Base-by-base conservation (phyloP, 2,329 filamentous ascomycete species). In the Fusarium pseudonygamai region DNA sequence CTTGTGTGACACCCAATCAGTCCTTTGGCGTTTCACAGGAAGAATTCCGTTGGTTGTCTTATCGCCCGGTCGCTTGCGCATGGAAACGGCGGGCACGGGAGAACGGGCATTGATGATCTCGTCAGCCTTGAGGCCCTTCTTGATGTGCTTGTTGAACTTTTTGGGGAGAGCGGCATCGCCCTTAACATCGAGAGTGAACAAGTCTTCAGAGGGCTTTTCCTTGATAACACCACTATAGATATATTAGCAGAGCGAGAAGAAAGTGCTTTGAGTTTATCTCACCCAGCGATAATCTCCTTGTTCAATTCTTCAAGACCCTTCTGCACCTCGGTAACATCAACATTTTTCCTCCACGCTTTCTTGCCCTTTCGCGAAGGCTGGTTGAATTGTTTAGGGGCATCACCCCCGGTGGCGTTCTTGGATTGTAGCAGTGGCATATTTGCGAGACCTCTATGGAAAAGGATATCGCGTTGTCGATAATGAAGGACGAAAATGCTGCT, bases 281-380 rank as follows among this genome's bases (percentile, higher is more conserved):
- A 96, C 94, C 96, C 96, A 86, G 92, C 89, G 75, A 97, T 96
- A 70, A 98, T 92, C 85, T 98, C 93, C 67, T 97, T 93, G 78
- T 96, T 94, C 75, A 97, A 86, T 79, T 93, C 88, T 72, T 95
- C 92, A 39, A 99, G 89, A 69, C 96, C 96, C 60, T 92, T 85
- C 78, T 96, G 89, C 32, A 99, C 90, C 71, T 97, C 92, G 34
- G 93, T 92, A 71, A 98, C 90, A 83, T 99, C 94, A 82, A 99
- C 94, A 84, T 99, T 97, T 83, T 98, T 99, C 80, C 96, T 90
- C 96, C 96, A 99, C 37, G 96, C 96, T 85, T 97, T 98, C 85
- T 98, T 98, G 78, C 97, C 96, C 82, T 99, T 99, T 80, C 96
- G 89, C 10, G 96, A 98, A 32, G 95, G 90, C 83, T 99, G 96